Evolutionary conservation across 768 basidiomycete species (phyloP).

Genomic region (Lyophyllum atratum): DNA sequence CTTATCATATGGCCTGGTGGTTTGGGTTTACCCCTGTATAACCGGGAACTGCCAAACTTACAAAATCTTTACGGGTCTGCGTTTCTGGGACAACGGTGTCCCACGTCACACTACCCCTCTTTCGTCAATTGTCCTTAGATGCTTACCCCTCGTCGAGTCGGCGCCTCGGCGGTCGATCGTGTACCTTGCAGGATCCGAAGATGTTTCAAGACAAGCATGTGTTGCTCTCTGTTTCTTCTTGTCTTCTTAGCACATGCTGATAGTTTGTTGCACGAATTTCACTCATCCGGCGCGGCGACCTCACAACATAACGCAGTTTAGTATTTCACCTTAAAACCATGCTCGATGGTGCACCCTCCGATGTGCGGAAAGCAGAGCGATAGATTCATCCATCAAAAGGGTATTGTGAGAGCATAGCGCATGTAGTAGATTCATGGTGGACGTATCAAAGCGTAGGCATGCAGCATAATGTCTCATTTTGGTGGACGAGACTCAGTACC

Average conservation of each 20-base stretch:
- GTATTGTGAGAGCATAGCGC: conserved; percentile 4
- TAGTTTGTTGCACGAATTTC: neutral
- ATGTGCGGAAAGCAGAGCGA: neutral
- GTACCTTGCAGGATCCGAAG: no score
- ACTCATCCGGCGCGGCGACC: neutral
- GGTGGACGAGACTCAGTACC: conserved; percentile 10
- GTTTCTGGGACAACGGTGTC: no score
- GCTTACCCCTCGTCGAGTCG: neutral
- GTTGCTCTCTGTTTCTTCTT: neutral
- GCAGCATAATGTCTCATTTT: conserved; percentile 12
- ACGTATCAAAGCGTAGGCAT: conserved; percentile 1
- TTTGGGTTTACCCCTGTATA: no score
- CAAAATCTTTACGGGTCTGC: no score
- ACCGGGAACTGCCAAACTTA: no score
- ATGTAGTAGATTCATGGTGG: conserved; percentile 14
- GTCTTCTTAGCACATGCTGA: neutral
- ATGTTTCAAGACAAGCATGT: no score
- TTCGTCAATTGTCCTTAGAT: neutral
- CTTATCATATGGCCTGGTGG: no score
- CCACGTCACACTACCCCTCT: no score
- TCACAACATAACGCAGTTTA: neutral
- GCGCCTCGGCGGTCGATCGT: no score
- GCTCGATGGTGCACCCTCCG: neutral
- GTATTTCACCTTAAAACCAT: no score
- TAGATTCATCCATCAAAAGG: neutral